phyloP scores from a whole-genome alignment of 164 flowering plant genomes.

The Hamamelis virginiana region DNA sequence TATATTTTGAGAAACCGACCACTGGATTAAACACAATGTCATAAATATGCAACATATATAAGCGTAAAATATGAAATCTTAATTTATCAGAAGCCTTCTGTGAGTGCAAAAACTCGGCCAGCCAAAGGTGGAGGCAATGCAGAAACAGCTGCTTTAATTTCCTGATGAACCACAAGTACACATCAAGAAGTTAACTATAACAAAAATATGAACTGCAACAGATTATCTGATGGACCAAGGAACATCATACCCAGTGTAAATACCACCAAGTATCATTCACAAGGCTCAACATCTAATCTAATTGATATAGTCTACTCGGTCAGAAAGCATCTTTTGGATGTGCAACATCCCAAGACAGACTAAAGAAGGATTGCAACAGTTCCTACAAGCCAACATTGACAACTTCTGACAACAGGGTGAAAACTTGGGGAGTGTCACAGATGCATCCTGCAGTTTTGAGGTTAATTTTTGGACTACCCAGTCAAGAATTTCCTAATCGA shows the following conservation, averaged over 20 bases:
- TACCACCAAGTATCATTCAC: background rate
- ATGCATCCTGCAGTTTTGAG: no score
- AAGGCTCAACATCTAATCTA: background rate
- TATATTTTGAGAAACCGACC: no score
- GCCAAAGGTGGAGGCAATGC: constrained; percentile 59
- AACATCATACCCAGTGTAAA: no score
- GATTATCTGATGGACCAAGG: background rate
- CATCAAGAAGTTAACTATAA: background rate
- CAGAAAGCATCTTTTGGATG: background rate
- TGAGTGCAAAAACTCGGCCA: constrained; percentile 73
- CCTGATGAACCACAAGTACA: constrained; percentile 40
- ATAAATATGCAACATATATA: background rate
- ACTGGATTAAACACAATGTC: background rate
- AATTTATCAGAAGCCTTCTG: constrained; percentile 66
- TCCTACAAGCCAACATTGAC: no score
- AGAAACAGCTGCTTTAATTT: constrained; percentile 70
- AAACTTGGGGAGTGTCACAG: no score
- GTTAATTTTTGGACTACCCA: background rate
- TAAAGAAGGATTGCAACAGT: background rate
- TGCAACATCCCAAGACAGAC: background rate
- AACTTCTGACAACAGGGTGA: no score
- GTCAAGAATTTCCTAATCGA: background rate
- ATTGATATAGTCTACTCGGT: background rate
- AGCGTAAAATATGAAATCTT: background rate
- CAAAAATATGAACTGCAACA: background rate